Evolutionary conservation across 2,329 filamentous ascomycete genomes (phyloP), one percentile per base, ranked within the genome.

Genomic region (Neofusicoccum cordaticola): DNA sequence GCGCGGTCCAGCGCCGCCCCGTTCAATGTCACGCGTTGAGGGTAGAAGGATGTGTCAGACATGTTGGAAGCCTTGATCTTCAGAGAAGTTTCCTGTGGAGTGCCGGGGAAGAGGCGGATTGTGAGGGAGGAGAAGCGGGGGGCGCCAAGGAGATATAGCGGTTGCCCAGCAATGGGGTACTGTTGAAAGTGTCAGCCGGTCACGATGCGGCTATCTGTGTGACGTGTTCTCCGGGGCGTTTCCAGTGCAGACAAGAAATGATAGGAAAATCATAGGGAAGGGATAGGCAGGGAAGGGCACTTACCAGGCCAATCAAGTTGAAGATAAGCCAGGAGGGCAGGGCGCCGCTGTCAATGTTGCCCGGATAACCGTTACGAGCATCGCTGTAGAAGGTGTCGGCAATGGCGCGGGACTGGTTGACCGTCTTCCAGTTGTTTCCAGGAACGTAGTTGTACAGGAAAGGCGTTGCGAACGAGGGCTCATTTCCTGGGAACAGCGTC

Each of bases 261-360:
- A 31, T 4, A 31, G 27, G 27, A 31, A 7, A 31, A 1, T 4
- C 27, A 7, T 7, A 4, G 4, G 27, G 6, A 31, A 4, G 13
- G 37, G 4, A 8, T 11, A 39, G 5, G 37, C 3, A 3, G 15
- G 12, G 3, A 39, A 34, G 1, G 11, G 3, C 19, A 31, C 52
- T 42, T 42, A 56, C 52, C 19, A 83, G 67, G 0, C 82, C 82
- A 0, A 84, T 67, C 71, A 84, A 79, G 64, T 83, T 78, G 78
- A 80, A 84, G 0, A 84, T 68, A 2, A 84, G 71, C 82, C 82
- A 84, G 50, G 79, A 81, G 48, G 83, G 81, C 67, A 84, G 71
- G 1, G 81, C 81, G 0, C 82, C 80, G 1, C 78, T 79, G 67
- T 82, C 80, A 8, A 75, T 80, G 61, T 82, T 82, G 0, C 80